phyloP scores from a whole-genome alignment of 805 yeast genomes.

The Suhomyces prunicola region DNA sequence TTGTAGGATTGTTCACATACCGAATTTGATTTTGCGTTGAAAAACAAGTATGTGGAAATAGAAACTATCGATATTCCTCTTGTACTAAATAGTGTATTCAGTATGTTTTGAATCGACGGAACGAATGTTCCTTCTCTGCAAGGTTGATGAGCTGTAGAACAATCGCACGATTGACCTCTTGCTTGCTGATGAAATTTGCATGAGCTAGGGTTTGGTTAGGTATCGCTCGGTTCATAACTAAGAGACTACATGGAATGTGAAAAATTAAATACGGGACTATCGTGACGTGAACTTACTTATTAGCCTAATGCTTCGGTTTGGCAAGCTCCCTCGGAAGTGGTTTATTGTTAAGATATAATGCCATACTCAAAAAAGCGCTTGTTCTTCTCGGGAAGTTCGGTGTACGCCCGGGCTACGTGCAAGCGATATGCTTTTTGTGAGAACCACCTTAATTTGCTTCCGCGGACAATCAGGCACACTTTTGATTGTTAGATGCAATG shows the following conservation, averaged over 20 bases:
- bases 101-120: neutral
- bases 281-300: neutral
- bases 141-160: neutral
- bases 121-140: neutral
- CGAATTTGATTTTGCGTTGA: too few relatives aligned
- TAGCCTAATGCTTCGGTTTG: neutral
- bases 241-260: neutral
- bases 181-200: neutral
- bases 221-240: neutral
- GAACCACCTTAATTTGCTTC: neutral
- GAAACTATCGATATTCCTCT: neutral
- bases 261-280: neutral
- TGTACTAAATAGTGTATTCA: neutral
- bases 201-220: neutral
- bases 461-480: neutral
- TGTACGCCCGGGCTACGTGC: neutral
- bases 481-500: neutral
- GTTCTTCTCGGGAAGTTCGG: neutral
- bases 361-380: neutral
- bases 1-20: neutral
- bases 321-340: neutral
- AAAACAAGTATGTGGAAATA: too few relatives aligned
- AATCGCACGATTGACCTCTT: neutral
- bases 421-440: neutral
- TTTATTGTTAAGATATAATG: neutral